Conservation (phyloP, 768 basidiomycete genomes). For the Kwoniella dejecticola region DNA sequence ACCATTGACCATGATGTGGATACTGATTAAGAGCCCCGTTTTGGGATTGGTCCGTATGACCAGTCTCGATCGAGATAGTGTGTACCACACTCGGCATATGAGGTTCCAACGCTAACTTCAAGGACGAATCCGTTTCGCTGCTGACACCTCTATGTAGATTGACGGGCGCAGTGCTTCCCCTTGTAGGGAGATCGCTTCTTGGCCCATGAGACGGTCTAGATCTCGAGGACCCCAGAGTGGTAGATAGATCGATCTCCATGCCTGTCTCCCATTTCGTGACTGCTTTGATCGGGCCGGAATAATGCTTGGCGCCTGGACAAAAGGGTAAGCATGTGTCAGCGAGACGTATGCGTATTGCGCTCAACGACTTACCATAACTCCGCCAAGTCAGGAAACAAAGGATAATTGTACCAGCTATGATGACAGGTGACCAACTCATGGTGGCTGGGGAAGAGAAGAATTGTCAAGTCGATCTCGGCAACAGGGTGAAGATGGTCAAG, state of each 20-base stretch:
- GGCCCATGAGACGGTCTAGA: conserved; percentile 21
- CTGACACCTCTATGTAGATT: neutral
- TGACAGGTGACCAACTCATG: conserved; percentile 53
- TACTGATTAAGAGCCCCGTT: too few relatives aligned
- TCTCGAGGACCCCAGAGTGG: conserved; percentile 37
- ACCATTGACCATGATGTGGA: too few relatives aligned
- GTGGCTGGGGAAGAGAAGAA: conserved; percentile 30
- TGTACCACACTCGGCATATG: conserved; percentile 19
- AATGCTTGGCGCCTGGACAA: conserved; percentile 44
- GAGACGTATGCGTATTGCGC: neutral
- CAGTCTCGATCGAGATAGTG: conserved; percentile 14
- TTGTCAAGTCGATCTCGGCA: neutral
- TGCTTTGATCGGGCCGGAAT: conserved; percentile 57
- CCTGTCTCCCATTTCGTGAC: conserved; percentile 58
- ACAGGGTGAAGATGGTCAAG: neutral
- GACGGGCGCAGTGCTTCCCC: neutral
- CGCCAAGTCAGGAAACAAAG: conserved; percentile 54
- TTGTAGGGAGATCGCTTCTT: neutral
- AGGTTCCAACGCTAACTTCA: conserved; percentile 19
- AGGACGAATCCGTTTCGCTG: conserved; percentile 11
- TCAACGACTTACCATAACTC: conserved; percentile 51
- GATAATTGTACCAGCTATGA: conserved; percentile 50
- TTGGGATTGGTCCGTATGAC: too few relatives aligned
- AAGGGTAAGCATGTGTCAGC: neutral
- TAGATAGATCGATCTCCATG: conserved; percentile 55